phyloP scores from a whole-genome alignment of 495 filamentous ascomycete genomes.

The Aspergillus conjunctus region DNA sequence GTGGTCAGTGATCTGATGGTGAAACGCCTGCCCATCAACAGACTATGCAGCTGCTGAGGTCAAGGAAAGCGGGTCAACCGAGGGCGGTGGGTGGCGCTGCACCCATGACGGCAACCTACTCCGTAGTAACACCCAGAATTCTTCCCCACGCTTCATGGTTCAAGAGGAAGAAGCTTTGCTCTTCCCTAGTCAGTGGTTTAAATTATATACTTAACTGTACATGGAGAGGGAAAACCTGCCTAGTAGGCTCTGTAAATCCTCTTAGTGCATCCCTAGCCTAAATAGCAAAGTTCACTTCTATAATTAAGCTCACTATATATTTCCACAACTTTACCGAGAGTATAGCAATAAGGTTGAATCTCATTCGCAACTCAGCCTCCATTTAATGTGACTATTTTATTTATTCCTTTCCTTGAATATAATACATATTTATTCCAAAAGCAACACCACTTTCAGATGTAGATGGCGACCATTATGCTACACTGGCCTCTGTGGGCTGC shows the following conservation, averaged over 20 bases:
- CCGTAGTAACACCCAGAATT: not conserved
- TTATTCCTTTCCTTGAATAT: not conserved
- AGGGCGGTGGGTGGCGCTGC: constrained; percentile 21
- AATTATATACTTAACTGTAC: too few relatives aligned
- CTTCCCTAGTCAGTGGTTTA: too few relatives aligned
- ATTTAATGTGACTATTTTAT: too few relatives aligned
- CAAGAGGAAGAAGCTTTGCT: too few relatives aligned
- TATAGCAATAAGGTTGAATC: too few relatives aligned
- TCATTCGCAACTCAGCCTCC: too few relatives aligned
- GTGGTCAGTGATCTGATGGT: constrained; percentile 20
- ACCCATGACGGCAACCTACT: not conserved
- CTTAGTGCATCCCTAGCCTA: too few relatives aligned
- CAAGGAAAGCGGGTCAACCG: constrained; percentile 15
- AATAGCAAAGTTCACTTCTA: too few relatives aligned
- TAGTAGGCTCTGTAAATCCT: too few relatives aligned
- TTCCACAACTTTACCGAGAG: too few relatives aligned
- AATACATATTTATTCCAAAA: not conserved
- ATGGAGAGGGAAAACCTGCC: too few relatives aligned
- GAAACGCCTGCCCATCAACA: constrained; percentile 13
- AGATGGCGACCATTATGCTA: not conserved
- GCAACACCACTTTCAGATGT: not conserved
- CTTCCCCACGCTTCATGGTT: not conserved
- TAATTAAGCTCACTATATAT: too few relatives aligned
- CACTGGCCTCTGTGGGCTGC: constrained; percentile 6
- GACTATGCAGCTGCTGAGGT: constrained; percentile 13